Base-by-base conservation (phyloP, 352 stramenopile species). In the Pythium aquatile region DNA sequence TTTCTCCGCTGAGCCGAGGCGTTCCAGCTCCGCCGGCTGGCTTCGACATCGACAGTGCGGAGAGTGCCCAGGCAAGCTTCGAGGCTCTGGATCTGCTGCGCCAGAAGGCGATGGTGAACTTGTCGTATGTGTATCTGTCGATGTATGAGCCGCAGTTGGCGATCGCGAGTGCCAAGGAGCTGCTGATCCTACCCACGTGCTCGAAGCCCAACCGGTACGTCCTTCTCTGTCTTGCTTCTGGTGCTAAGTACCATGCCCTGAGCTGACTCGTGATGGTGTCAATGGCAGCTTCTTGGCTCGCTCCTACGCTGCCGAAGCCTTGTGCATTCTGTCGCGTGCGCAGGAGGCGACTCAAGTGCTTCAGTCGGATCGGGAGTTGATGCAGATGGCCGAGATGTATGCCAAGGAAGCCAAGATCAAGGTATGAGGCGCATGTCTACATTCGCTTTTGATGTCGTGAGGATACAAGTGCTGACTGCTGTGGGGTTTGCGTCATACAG, bases 81-180 rank as follows among this genome's bases (percentile, higher is more conserved):
- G 73, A 89, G 32, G 77, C 81, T 24, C 70, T 94, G 17, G 82
- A 94, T 68, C 63, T 78, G 28, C 58, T 94, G 60, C 80, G 85
- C 26, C 89, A 97, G 59, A 95, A 96, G 63, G 87, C 88, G 32
- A 64, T 97, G 29, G 76, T 94, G 48, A 92, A 95, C 58, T 67
- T 97, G 48, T 83, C 86, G 51, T 97, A 97, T 66, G 88, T 96
- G 40, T 96, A 97, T 70, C 74, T 97, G 70, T 92, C 83, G 42
- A 91, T 97, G 75, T 87, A 95, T 73, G 88, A 96, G 60, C 90
- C 90, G n/a, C 83, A 96, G 30, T 66, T 94, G n/a, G 87, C 88
- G 5, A 85, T 97, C 57, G 83, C 75, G 58, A 94, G 73, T 42
- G 81, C 88, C 14, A 91, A 92, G 57, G 83, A 94, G 61, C 67